A percentile compares a stretch with the other conserved stretches of the same genome.
These are phyloP conservation scores for Ophiostoma himal-ulmi DNA, from an alignment of 2,329 filamentous ascomycete species.

Conservation along the genomic window DNA sequence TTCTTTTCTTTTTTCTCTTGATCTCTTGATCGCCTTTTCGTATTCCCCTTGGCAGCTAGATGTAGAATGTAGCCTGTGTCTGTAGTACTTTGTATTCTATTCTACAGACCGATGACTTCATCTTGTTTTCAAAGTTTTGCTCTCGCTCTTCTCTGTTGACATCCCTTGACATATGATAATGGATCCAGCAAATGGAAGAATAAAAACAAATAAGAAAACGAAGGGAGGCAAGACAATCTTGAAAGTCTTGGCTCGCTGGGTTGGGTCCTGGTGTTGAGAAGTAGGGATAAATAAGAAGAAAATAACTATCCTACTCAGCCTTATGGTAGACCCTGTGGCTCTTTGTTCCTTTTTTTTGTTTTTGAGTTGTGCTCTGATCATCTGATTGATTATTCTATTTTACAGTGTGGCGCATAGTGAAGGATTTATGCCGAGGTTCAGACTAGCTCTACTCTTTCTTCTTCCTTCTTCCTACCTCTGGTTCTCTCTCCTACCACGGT, in stretches of 20 bases:
- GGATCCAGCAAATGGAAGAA: background rate
- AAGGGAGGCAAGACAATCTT: background rate
- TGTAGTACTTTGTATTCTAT: background rate
- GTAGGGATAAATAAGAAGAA: background rate
- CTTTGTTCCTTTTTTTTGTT: background rate
- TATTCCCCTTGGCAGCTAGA: background rate
- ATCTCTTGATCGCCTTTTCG: background rate
- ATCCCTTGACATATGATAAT: slow-evolving; percentile 4
- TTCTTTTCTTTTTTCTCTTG: background rate
- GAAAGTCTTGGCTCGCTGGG: slow-evolving; percentile 5
- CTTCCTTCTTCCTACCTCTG: background rate
- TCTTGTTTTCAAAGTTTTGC: background rate
- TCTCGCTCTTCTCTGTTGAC: background rate
- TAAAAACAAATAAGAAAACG: background rate
- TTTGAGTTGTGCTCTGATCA: background rate
- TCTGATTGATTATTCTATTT: background rate
- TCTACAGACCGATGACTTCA: background rate
- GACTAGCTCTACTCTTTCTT: background rate
- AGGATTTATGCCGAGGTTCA: slow-evolving; percentile 1
- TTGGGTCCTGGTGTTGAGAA: background rate
- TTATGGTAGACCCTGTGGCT: background rate
- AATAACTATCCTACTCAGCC: slow-evolving; percentile 1
- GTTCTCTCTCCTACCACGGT: background rate
- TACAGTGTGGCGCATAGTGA: background rate
- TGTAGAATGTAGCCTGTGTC: background rate